Base-by-base conservation (phyloP, 176 grass and related monocot species). In the Eragrostis curvula region DNA sequence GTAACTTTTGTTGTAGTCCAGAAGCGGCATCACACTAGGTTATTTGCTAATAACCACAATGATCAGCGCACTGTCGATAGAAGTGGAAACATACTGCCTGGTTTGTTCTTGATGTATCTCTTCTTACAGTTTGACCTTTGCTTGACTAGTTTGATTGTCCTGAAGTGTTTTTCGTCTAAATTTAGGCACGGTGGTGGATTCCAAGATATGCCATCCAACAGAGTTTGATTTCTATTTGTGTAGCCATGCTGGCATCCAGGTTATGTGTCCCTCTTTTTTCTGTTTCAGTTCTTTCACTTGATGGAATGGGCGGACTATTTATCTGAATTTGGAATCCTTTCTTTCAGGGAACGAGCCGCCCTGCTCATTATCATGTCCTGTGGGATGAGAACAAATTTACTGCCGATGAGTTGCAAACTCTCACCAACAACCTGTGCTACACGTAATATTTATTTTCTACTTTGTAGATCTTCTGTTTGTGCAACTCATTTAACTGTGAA, bases 321-420 rank as follows among this genome's bases (percentile, higher is more conserved):
- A 85, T 65, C 77, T 58, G 56, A 8, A 25, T 70, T 28, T 70
- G 76, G 42, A 63, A 21, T 72, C 1, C 29, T 28, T 53, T 12
- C 69, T 81, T 89, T 48, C 70, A 98, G 96, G 96, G 96, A 51
- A 98, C 96, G 21, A 98, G 92, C 73, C 92, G 96, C 0, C 96
- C 96, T 70, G 90, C 96, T 45, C 96, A 98, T 84, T 98, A 98
- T 84, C 96, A 98, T 47, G 96, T 98, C 57, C 84, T 98, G 27
- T 98, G 96, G 92, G 96, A 98, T 66, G 96, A 98, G 78, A 98
- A 98, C 71, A 98, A 95, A 55, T 98, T 98, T 80, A 93, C 88
- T 11, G 96, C 96, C 25, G 96, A 98, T 73, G 90, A 77, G 71
- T 83, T 98, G 71, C 96, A 98, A 84, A 90, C 88, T 65, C 86